Evolutionary conservation across 805 yeast species (phyloP).

Genomic region (Teunomyces cretensis): DNA sequence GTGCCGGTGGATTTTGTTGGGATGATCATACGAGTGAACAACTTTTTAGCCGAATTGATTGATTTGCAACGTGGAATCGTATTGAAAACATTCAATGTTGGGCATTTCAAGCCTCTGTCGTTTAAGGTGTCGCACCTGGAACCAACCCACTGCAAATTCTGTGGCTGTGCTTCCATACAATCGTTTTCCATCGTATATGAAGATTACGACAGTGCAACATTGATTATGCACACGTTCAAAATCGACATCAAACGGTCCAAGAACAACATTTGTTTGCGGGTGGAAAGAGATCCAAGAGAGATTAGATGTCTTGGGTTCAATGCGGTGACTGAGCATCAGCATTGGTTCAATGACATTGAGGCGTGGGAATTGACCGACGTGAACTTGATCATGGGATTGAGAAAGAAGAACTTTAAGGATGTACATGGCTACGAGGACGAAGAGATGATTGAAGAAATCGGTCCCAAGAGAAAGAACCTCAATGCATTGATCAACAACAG

Average conservation of each 20-base stretch:
- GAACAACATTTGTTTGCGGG: conserved; percentile 78
- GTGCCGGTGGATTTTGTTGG: conserved; percentile 70
- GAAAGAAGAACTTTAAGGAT: conserved; percentile 26
- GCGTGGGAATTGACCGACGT: conserved; percentile 80
- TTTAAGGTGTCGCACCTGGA: conserved; percentile 76
- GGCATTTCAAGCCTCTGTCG: conserved; percentile 57
- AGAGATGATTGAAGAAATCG: background rate
- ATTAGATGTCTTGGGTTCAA: conserved; percentile 86
- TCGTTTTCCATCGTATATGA: conserved; percentile 74
- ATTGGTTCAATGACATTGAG: conserved; percentile 65
- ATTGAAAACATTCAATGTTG: conserved; percentile 59
- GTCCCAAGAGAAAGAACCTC: conserved; percentile 1
- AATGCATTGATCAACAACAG: conserved; percentile 10
- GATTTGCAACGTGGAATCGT: conserved; percentile 80
- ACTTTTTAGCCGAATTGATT: conserved; percentile 58
- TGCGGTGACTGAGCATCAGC: conserved; percentile 66
- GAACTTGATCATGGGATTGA: conserved; percentile 68
- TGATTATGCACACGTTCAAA: conserved; percentile 71
- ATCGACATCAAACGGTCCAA: conserved; percentile 69
- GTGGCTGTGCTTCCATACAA: conserved; percentile 83
- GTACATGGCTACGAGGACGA: conserved; percentile 20
- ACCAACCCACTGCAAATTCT: conserved; percentile 85
- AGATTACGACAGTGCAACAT: conserved; percentile 51
- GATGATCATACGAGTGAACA: conserved; percentile 62
- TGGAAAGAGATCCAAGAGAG: conserved; percentile 90